Evolutionary conservation across 2,329 filamentous ascomycete genomes (phyloP), one percentile per base, ranked within the genome.

Genomic region (Paecilomyces niveus): DNA sequence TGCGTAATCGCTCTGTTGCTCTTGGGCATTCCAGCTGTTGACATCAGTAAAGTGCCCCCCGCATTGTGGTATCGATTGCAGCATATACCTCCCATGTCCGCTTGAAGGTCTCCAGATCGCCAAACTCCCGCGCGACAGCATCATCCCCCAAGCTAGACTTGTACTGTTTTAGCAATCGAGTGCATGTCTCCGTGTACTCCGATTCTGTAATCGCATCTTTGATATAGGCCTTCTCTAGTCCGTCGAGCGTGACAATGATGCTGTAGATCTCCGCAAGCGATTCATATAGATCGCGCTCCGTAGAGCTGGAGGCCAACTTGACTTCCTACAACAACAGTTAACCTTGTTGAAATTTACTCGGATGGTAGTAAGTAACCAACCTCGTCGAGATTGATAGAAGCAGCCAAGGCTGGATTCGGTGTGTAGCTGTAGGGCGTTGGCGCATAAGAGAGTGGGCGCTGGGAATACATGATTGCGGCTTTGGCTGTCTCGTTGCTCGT

Each of bases 251-350:
- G 61, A 97, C 85, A 39, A 99, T 93, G 65, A 99, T 97, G 77
- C 92, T 96, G 76, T 97, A 99, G 24, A 99, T 87, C 76, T 99
- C 94, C 57, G 93, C 94, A 13, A 99, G 85, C 1, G 94, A 97
- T 70, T 97, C 94, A 73, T 97, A 91, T 1, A 97, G 81, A 71
- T 99, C 92, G 61, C 93, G 88, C 77, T 97, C 93, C 49, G 90
- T 88, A 65, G 89, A 87, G 22, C 88, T 95, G 45, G 90, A 88
- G 54, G 91, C 86, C 60, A 99, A 84, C 76, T 96, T 96, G 66
- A 97, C 92, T 81, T 97, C 94, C 89, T 96, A 66, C 32, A 33
- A 9, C 52, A 31, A 56, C 26, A 26, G 60, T 62, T 56, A 62
- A 62, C 65, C 58, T 66, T 65, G 53, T 49, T 57, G 63, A 59